These are phyloP conservation scores for Lumnitzera racemosa DNA, from an alignment of 345 rosid genomes.

Conservation along the genomic window DNA sequence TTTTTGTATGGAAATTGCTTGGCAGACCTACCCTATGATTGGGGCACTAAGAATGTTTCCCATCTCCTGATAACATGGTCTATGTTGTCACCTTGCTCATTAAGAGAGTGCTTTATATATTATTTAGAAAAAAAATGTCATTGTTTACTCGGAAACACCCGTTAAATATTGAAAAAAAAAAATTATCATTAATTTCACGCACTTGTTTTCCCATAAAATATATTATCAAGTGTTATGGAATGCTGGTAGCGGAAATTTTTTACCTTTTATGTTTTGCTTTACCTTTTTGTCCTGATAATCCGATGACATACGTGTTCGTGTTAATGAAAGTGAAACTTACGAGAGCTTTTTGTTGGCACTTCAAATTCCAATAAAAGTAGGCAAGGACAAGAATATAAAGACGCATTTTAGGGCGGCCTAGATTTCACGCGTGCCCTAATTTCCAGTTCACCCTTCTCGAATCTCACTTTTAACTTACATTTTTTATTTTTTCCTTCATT, in stretches of 20 bases:
- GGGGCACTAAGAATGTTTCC: constrained; percentile 5
- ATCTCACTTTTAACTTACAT: constrained; percentile 11
- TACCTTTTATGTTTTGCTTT: too few relatives aligned
- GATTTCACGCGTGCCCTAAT: constrained; percentile 37
- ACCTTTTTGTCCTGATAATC: too few relatives aligned
- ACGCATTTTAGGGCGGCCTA: constrained; percentile 21
- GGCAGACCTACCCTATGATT: constrained; percentile 15
- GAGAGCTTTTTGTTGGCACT: background rate
- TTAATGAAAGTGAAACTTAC: too few relatives aligned
- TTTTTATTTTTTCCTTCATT: background rate
- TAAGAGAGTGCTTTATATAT: background rate
- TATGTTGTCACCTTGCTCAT: constrained; percentile 9
- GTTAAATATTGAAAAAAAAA: too few relatives aligned
- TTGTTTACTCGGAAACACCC: too few relatives aligned
- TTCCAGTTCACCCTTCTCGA: constrained; percentile 13
- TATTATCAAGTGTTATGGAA: too few relatives aligned
- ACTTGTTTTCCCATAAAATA: too few relatives aligned
- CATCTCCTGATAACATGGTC: background rate
- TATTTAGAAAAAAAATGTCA: too few relatives aligned
- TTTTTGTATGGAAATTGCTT: constrained; percentile 8
- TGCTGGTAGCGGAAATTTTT: too few relatives aligned
- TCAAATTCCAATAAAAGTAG: constrained; percentile 18
- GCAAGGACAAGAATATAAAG: constrained; percentile 17
- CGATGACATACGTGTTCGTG: too few relatives aligned
- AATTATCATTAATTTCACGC: too few relatives aligned